Evolutionary conservation across 2,329 filamentous ascomycete species (phyloP).

Genomic region (Colletotrichum lentis): DNA sequence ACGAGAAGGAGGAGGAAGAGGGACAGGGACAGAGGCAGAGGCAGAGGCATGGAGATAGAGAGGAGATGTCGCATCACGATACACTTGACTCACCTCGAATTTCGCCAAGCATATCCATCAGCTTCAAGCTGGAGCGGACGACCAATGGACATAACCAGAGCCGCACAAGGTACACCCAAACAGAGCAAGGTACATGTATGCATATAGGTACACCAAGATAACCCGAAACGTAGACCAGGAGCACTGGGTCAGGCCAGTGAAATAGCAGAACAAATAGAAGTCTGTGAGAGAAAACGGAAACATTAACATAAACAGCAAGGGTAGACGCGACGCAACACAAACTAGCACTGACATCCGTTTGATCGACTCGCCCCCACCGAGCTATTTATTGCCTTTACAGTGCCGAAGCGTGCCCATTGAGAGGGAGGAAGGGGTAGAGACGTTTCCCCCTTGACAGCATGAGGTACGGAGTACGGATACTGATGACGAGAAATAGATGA

Average conservation of each 20-base stretch:
- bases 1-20: not conserved
- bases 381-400: conserved; percentile 20
- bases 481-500: not conserved
- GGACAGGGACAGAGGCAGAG: too few species aligned
- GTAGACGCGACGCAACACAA: conserved; percentile 3
- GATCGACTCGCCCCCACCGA: conserved; percentile 13
- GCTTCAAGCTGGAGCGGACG: conserved; percentile 28
- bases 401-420: not conserved
- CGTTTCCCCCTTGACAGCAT: not conserved
- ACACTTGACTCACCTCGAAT: not conserved
- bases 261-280: conserved; percentile 8
- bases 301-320: conserved; percentile 25
- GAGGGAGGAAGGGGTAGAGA: not conserved
- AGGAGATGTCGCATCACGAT: not conserved
- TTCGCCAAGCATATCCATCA: not conserved
- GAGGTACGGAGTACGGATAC: too few species aligned
- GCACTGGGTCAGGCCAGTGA: conserved; percentile 5
- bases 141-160: not conserved
- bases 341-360: not conserved
- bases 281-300: conserved; percentile 13
- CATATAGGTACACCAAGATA: conserved; percentile 5
- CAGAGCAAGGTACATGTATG: conserved; percentile 6
- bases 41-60: not conserved
- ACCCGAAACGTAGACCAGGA: conserved; percentile 12
- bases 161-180: conserved; percentile 25